phyloP scores from a whole-genome alignment of 257 asterid species.

The Salvia hispanica region DNA sequence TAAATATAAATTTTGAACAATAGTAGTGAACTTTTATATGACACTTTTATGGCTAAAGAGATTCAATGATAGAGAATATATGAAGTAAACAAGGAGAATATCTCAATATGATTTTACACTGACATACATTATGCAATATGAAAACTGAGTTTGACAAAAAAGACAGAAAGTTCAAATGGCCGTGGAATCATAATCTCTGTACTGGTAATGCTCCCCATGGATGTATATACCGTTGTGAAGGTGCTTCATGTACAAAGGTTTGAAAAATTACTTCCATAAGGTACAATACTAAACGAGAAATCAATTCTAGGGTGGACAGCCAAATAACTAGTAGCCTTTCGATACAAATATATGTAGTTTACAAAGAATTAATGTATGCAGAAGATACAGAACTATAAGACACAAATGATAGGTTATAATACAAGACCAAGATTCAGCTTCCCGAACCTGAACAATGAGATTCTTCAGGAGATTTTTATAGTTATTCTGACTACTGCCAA shows the following conservation, averaged over 20 bases:
- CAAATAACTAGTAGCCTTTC: not conserved
- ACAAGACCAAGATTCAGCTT: conserved; percentile 16
- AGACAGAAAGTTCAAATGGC: not conserved
- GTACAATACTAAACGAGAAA: not conserved
- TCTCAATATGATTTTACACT: not conserved
- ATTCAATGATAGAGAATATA: too few relatives aligned
- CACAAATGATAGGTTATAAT: conserved; percentile 1
- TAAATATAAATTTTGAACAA: conserved; percentile 3
- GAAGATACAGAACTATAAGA: not conserved
- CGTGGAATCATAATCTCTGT: not conserved
- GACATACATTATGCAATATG: not conserved
- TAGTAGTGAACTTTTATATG: not conserved
- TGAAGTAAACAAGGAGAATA: not conserved
- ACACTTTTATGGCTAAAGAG: not conserved
- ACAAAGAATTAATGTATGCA: not conserved
- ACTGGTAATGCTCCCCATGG: not conserved
- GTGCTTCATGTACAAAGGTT: conserved; percentile 14
- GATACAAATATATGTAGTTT: not conserved
- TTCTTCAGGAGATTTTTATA: conserved; percentile 69
- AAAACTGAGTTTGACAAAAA: conserved; percentile 1
- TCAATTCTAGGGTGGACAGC: conserved; percentile 5
- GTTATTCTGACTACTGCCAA: conserved; percentile 54
- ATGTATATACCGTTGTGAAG: not conserved
- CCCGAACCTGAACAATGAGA: conserved; percentile 80
- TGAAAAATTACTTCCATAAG: too few relatives aligned